These are phyloP conservation scores for Nitzschia putrida DNA, from an alignment of 108 stramenopile genomes.

Conservation along the genomic window DNA sequence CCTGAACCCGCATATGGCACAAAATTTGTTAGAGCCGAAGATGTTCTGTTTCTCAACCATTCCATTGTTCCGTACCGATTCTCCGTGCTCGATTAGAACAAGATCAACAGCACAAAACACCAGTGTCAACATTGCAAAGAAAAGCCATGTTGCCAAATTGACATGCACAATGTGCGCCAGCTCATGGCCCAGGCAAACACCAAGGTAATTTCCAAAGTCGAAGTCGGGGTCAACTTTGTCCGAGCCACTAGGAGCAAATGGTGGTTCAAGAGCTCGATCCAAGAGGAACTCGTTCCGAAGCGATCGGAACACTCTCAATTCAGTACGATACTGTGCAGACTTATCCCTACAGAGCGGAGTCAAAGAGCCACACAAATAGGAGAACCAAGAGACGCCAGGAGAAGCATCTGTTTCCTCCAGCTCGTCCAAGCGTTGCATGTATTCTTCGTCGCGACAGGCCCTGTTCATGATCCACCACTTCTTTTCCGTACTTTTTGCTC, in stretches of 20 bases:
- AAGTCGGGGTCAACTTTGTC: conserved; percentile 27
- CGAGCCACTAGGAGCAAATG: conserved; percentile 29
- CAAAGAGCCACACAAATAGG: not conserved
- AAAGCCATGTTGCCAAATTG: conserved; percentile 28
- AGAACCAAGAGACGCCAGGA: not conserved
- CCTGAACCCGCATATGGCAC: conserved; percentile 22
- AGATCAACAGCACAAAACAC: conserved; percentile 16
- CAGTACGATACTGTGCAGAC: not conserved
- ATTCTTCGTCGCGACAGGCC: conserved; percentile 4
- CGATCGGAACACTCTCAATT: conserved; percentile 14
- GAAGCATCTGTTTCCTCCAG: not conserved
- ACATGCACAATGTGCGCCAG: conserved; percentile 42
- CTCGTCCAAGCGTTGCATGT: conserved; percentile 3
- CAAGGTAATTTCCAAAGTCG: conserved; percentile 43
- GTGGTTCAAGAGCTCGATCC: conserved; percentile 31
- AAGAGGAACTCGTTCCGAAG: conserved; percentile 46
- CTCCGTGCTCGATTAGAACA: conserved; percentile 12
- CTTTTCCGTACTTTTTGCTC: conserved; percentile 30
- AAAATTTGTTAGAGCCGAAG: not conserved
- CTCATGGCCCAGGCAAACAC: conserved; percentile 20
- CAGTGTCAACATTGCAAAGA: conserved; percentile 36
- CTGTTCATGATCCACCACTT: conserved; percentile 42
- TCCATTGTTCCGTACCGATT: conserved; percentile 12
- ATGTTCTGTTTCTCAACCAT: not conserved
- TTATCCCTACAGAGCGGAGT: not conserved